Evolutionary conservation across 441 rosid species (phyloP), one percentile per base, ranked within the genome.

Genomic region (Theobroma grandiflorum): DNA sequence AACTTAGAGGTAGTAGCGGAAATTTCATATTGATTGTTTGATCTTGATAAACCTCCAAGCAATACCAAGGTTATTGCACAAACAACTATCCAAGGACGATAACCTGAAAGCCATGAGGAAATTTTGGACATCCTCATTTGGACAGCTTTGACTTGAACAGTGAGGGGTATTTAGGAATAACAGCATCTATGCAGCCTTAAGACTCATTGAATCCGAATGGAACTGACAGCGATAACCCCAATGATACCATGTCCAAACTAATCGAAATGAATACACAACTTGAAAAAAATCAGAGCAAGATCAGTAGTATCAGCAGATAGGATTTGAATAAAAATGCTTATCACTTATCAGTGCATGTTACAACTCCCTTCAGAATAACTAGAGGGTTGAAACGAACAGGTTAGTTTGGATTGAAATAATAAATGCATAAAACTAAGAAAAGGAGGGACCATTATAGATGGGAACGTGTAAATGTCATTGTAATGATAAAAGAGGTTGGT

Each of bases 81-180:
- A 4, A 78, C 73, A 6, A 88, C 38, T 26, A 83, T 73, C 90
- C 87, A 86, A 18, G 42, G 59, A 42, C 68, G 77, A 45, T 72
- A 74, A 70, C 75, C 69, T 50, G 84, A 81, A 57, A 78, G 71
- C 22, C 73, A 72, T 35, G 53, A 52, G 22, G 72, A 67, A 74
- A 74, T 8, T 26, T 84, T 85, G 35, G 82, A 76, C 74, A 65
- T 53, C 79, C 85, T 88, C 87, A 86, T 85, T 81, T 75, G 22
- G 66, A 9, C 16, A 64, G 49, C 50, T 61, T 43, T 15, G 20
- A 35, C 20, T 26, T 70, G 42, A 35, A 35, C 9, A 50, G 15
- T 31, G 4, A 49, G 15, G 5, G 10, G 38, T 11, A 33, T 5
- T 64, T 50, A 38, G 16, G 7, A 52, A 49, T 2, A 50, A 11